phyloP scores from a whole-genome alignment of 208 protist species.

The Trypanosoma cruzi region DNA sequence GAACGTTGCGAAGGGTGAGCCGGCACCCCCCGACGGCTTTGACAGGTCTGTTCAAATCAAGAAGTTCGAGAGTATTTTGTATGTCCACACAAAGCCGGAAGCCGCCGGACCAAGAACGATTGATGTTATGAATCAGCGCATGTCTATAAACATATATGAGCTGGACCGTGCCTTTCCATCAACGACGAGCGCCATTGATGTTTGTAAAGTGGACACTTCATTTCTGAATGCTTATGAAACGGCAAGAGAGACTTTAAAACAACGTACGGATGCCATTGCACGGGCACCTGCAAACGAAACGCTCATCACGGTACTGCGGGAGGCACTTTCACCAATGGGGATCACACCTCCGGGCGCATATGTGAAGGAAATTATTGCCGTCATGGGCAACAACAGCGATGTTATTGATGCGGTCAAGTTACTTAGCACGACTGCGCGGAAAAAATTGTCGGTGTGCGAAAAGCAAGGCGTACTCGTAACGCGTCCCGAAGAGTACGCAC shows the following conservation, averaged over 20 bases:
- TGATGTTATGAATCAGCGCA: slow-evolving; percentile 69
- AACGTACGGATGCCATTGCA: slow-evolving; percentile 54
- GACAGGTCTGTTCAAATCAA: slow-evolving; percentile 67
- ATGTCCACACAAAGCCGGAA: slow-evolving; percentile 31
- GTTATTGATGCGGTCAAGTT: slow-evolving; percentile 56
- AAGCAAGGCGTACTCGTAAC: slow-evolving; percentile 50
- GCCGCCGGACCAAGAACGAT: slow-evolving; percentile 13
- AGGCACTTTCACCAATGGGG: slow-evolving; percentile 67
- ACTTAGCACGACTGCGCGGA: slow-evolving; percentile 39
- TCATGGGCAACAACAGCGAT: slow-evolving; percentile 54
- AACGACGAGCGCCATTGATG: slow-evolving; percentile 77
- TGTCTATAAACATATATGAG: slow-evolving; percentile 75
- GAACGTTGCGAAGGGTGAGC: slow-evolving; percentile 55
- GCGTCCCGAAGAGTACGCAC: slow-evolving; percentile 79
- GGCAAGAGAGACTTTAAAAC: slow-evolving; percentile 60
- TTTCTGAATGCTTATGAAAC: slow-evolving; percentile 78
- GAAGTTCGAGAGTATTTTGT: slow-evolving; percentile 68
- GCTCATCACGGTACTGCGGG: slow-evolving; percentile 55
- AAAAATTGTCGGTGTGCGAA: slow-evolving; percentile 65
- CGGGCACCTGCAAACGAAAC: slow-evolving; percentile 46
- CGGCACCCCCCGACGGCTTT: slow-evolving; percentile 53
- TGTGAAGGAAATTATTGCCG: slow-evolving; percentile 80
- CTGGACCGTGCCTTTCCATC: slow-evolving; percentile 83
- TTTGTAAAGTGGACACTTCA: slow-evolving; percentile 44
- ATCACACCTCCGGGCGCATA: slow-evolving; percentile 70